Percentiles rank a stretch among this genome's conserved stretches.
Evolutionary conservation across 495 filamentous ascomycete species (phyloP).

Genomic region (Talaromyces adpressus): DNA sequence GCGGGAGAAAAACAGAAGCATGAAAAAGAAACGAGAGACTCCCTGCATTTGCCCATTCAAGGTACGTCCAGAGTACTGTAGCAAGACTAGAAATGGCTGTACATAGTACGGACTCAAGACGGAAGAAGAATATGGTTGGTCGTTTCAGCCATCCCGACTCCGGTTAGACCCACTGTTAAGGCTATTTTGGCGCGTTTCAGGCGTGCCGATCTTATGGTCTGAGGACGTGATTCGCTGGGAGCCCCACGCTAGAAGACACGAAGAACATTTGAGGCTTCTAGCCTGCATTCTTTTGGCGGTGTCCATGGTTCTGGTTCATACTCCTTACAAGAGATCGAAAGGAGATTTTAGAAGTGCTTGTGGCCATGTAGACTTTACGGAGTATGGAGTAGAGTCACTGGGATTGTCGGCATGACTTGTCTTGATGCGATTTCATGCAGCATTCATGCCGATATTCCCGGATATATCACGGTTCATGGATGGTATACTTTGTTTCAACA

Average conservation of each 20-base stretch:
- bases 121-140: background rate
- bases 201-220: background rate
- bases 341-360: background rate
- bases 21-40: background rate
- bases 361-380: background rate
- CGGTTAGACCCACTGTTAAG: background rate
- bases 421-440: background rate
- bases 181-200: conserved; percentile 4
- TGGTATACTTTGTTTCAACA: background rate
- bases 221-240: background rate
- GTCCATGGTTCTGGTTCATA: background rate
- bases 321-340: background rate
- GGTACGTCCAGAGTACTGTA: background rate
- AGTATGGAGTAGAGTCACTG: background rate
- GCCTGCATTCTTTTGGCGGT: background rate
- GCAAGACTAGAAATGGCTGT: background rate
- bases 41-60: background rate
- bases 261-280: background rate
- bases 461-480: too few relatives aligned
- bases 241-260: background rate
- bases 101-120: background rate
- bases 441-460: background rate
- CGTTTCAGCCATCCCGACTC: background rate
- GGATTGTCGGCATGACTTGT: background rate
- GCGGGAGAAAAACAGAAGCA: background rate